Conservation (phyloP, 2,329 filamentous ascomycete species). For the Talaromyces amestolkiae region DNA sequence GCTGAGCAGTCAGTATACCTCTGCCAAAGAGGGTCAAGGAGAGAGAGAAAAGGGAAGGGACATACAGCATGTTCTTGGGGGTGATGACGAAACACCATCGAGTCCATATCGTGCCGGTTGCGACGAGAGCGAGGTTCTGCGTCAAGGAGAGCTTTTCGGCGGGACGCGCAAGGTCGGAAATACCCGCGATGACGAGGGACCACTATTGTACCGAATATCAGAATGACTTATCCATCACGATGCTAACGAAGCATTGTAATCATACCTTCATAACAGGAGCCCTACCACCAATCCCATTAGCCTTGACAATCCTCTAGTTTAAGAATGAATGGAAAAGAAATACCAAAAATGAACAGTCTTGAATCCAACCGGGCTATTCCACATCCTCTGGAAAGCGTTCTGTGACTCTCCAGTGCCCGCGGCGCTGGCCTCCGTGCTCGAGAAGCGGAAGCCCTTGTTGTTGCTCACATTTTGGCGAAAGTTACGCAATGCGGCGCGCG, state of each 20-base stretch:
- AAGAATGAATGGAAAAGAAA: constrained; percentile 3
- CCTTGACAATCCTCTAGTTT: not conserved
- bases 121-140: constrained; percentile 85
- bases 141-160: constrained; percentile 89
- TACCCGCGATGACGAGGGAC: constrained; percentile 86
- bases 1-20: constrained; percentile 40
- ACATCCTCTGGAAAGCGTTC: constrained; percentile 69
- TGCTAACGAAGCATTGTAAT: not conserved
- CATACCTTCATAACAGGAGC: constrained; percentile 86
- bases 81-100: constrained; percentile 98
- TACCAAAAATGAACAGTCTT: constrained; percentile 99
- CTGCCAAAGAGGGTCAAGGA: not conserved
- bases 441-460: constrained; percentile 60
- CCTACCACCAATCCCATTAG: constrained; percentile 49
- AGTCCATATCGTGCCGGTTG: constrained; percentile 95
- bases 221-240: not conserved
- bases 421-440: constrained; percentile 61
- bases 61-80: constrained; percentile 82
- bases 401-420: constrained; percentile 43
- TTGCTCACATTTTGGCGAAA: constrained; percentile 46
- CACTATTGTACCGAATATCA: constrained; percentile 55
- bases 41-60: not conserved
- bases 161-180: constrained; percentile 87
- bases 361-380: constrained; percentile 75
- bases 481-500: constrained; percentile 51